phyloP scores from a whole-genome alignment of 225 moss, liverwort and hornwort genomes.

The Polytrichum commune region DNA sequence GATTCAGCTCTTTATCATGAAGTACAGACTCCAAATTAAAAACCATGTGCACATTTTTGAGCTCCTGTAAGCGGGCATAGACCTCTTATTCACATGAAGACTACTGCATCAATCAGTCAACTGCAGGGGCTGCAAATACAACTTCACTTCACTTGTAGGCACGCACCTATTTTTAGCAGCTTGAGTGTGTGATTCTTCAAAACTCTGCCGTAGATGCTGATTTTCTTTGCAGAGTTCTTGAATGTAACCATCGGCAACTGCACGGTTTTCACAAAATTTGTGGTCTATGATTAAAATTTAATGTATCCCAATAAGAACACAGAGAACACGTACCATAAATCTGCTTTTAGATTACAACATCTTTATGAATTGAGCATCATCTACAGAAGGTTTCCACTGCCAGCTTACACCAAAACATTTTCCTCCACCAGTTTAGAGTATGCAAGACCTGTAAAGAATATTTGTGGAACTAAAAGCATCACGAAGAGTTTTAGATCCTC shows the following conservation, averaged over 20 bases:
- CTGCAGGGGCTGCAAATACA: background rate
- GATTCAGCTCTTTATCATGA: background rate
- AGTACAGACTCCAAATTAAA: too few species aligned
- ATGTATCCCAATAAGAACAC: background rate
- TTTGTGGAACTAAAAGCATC: too few species aligned
- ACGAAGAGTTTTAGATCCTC: background rate
- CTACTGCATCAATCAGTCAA: background rate
- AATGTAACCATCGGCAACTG: constrained; percentile 48
- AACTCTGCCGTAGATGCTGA: constrained; percentile 33
- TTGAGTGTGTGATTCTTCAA: constrained; percentile 14
- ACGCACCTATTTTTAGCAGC: constrained; percentile 19
- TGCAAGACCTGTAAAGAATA: too few species aligned
- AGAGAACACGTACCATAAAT: background rate
- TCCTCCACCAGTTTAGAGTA: background rate
- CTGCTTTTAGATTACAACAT: background rate
- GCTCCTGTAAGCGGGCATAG: background rate
- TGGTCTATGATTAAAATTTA: background rate
- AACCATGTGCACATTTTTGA: too few species aligned
- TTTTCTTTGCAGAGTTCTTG: constrained; percentile 44
- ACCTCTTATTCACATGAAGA: background rate
- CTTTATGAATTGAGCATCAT: background rate
- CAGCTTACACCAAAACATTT: background rate
- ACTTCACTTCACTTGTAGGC: too few species aligned
- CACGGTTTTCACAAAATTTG: background rate
- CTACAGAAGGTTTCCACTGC: background rate